Evolutionary conservation across 352 stramenopile species (phyloP).

Genomic region (Globisporangium splendens): DNA sequence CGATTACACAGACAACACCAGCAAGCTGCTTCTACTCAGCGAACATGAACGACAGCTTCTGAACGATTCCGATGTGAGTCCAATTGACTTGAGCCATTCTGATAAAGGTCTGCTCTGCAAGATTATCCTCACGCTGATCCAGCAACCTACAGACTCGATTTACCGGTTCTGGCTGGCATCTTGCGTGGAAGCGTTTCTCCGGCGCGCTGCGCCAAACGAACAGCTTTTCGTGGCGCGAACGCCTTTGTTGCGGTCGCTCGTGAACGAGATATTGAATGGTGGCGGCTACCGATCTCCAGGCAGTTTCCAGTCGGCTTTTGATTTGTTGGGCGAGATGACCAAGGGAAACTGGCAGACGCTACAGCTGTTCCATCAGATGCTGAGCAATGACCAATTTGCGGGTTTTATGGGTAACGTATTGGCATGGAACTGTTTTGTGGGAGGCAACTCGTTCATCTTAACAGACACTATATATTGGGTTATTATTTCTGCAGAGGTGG

Average conservation of each 20-base stretch:
- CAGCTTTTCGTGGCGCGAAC: slow-evolving; percentile 90
- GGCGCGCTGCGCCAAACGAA: slow-evolving; percentile 77
- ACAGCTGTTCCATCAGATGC: slow-evolving; percentile 82
- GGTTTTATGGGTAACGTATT: slow-evolving; percentile 78
- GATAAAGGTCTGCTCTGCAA: slow-evolving; percentile 89
- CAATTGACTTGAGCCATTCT: slow-evolving; percentile 61
- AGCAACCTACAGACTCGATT: slow-evolving; percentile 90
- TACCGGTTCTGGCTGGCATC: slow-evolving; percentile 96
- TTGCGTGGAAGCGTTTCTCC: slow-evolving; percentile 95
- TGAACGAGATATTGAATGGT: slow-evolving; percentile 85
- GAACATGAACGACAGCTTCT: slow-evolving; percentile 57
- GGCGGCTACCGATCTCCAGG: slow-evolving; percentile 83
- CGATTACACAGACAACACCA: slow-evolving; percentile 84
- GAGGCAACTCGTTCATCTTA: too few species aligned
- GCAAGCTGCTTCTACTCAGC: slow-evolving; percentile 81
- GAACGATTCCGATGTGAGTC: slow-evolving; percentile 32
- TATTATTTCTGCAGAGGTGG: slow-evolving; percentile 61
- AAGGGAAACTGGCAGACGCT: slow-evolving; percentile 92
- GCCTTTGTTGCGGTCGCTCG: slow-evolving; percentile 84
- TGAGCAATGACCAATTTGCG: slow-evolving; percentile 88
- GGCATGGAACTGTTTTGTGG: slow-evolving; percentile 3
- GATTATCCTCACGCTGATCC: slow-evolving; percentile 86
- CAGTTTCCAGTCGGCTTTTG: slow-evolving; percentile 94
- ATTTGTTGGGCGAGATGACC: slow-evolving; percentile 94
- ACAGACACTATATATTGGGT: too few species aligned